Percentiles rank a stretch among this genome's conserved stretches.
phyloP scores from a whole-genome alignment of 192 early-diverging fungal species.

The Backusella luteola region DNA sequence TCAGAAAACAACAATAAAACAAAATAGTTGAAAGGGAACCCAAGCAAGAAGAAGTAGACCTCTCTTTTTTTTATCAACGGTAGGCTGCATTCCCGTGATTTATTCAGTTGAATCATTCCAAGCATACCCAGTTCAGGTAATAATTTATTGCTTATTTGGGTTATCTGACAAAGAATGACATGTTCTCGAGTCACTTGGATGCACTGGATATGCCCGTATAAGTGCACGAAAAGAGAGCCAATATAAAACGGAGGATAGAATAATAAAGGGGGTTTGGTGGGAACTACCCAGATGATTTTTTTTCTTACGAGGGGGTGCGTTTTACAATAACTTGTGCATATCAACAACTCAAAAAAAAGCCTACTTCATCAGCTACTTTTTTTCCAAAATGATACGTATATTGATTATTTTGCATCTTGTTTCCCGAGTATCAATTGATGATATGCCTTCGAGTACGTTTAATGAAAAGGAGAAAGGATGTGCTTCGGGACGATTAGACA shows the following conservation, averaged over 20 bases:
- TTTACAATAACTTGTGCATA: background rate
- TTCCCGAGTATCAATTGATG: background rate
- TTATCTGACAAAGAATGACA: conserved; percentile 4
- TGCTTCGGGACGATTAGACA: background rate
- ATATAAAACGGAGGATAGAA: background rate
- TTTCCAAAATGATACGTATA: background rate
- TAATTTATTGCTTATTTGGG: conserved; percentile 7
- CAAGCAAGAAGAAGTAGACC: background rate
- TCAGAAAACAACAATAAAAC: background rate
- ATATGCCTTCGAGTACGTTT: background rate
- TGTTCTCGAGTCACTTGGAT: background rate
- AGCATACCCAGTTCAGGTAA: conserved; percentile 7
- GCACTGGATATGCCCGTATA: background rate
- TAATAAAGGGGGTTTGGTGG: background rate
- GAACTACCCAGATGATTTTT: background rate
- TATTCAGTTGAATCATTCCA: background rate
- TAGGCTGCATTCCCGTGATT: background rate
- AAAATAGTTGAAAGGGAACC: background rate
- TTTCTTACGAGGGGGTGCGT: background rate
- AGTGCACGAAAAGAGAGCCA: background rate
- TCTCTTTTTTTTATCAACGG: background rate
- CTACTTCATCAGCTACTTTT: background rate
- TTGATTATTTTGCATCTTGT: background rate
- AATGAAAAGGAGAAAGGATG: background rate
- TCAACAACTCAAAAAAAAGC: background rate